Base-by-base conservation (phyloP, 2,329 filamentous ascomycete genomes). In the Aspergillus amoenus region DNA sequence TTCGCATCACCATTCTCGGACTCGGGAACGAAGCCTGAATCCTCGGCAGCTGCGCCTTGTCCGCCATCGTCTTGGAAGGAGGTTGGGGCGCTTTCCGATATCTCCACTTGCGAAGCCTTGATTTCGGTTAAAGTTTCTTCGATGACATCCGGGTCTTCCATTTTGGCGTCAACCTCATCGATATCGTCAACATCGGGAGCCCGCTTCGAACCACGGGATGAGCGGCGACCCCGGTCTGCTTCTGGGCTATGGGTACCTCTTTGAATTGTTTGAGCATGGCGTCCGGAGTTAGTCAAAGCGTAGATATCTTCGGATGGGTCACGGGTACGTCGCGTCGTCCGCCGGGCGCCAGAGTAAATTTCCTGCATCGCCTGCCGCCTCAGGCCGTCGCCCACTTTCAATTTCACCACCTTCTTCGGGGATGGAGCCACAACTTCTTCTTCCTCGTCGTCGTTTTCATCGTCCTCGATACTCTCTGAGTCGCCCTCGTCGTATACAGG, bases 301-400 rank as follows among this genome's bases (percentile, higher is more conserved):
- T 85, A 73, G 13, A 87, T 78, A 34, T 82, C 79, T 37, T 82
- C 80, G 24, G 82, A 79, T 4, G 81, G 75, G 61, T 84, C 82
- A 60, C 84, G 82, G 22, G 81, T 84, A 17, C 84, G 77, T 45
- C 85, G 84, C 66, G 82, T 85, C 61, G 80, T 85, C 60, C 84
- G 79, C 61, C 85, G 67, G 61, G 58, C 76, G 64, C 60, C 58
- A 51, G 65, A 57, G 55, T 67, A 56, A 47, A 62, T 52, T n/a
- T 70, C 61, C 57, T 60, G 47, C 40, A 59, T 57, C 42, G 71
- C 59, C 50, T 73, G 64, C 52, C 64, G 55, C 55, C 67, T 66
- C 30, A 70, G 60, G 21, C 63, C 61, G 41, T 66, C 63, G 27
- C 69, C 58, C 17, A 72, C 56, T 60, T 73, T 73, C 55, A 73